Evolutionary conservation across 352 stramenopile genomes (phyloP), one percentile per base, ranked within the genome.

Genomic region (Phytophthora quininea): DNA sequence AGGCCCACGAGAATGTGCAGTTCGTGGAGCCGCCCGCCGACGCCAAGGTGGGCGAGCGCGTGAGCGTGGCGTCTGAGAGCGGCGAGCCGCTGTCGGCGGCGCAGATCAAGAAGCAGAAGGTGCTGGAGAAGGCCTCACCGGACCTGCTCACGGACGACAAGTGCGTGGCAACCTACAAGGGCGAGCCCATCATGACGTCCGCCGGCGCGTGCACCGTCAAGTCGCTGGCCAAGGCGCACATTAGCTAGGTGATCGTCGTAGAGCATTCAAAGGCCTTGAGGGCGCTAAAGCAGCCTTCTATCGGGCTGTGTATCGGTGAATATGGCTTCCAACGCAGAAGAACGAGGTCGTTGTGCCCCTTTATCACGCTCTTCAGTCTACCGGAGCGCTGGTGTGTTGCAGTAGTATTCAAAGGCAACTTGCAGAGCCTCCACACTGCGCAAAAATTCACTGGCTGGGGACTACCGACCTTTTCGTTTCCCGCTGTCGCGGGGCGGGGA

Each of bases 21-120:
- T 92, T 99, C 38, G 77, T 99, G 9, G 95, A 97, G 69, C 92
- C 96, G 27, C 97, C 97, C 3, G 81, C 91, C 6, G 96, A 97
- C 37, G 84, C 96, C 19, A 84, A 88, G 60, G 76, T 98, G 38
- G 97, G 97, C 45, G 97, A 99, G 74, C 88, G 96, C 49, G 86
- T 99, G 29, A 96, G 86, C 19, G 74, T 99, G 52, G 81, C 81
- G 15, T 80, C 79, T 3, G 84, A 92, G 56, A 84, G 69, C 40
- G 84, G 84, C 12, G 85, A 95, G 48, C 76, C 85, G 46, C 71
- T 96, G 40, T 93, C 85, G 29, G 74, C 87, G 15, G 86, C 82
- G 47, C 84, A 95, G 68, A 73, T 93, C 43, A 96, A 96, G 74
- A 97, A 97, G 77, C 81, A 95, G 58, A 97, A 97, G 73, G 76